A percentile compares a stretch with the other conserved stretches of the same genome.
These are phyloP conservation scores for Thecaphora thlaspeos DNA, from an alignment of 1,284 basidiomycete genomes.

Conservation along the genomic window DNA sequence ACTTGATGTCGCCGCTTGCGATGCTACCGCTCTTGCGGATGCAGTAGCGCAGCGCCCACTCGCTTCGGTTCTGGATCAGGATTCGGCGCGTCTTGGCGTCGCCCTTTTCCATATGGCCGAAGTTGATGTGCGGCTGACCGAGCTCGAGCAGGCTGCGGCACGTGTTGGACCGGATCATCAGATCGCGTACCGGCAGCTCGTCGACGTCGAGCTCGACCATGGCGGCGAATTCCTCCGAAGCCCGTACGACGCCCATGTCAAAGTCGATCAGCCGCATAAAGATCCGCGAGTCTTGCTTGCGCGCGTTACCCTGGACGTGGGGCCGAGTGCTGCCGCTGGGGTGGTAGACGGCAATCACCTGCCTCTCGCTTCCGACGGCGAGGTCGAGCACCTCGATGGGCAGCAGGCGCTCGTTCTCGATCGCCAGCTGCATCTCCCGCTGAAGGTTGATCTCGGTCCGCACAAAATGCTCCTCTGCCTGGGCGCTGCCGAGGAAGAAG, in stretches of 20 bases:
- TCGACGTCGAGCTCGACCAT: conserved; percentile 51
- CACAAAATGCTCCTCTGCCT: conserved; percentile 62
- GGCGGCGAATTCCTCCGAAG: conserved; percentile 41
- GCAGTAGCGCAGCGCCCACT: conserved; percentile 60
- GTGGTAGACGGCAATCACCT: conserved; percentile 61
- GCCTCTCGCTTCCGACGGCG: conserved; percentile 53
- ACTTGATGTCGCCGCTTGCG: conserved; percentile 62
- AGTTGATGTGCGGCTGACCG: conserved; percentile 63
- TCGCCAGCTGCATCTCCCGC: conserved; percentile 59
- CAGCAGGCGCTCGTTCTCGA: conserved; percentile 58
- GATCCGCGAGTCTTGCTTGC: conserved; percentile 62
- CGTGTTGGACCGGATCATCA: conserved; percentile 61
- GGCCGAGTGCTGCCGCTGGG: conserved; percentile 61
- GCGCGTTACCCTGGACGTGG: conserved; percentile 59
- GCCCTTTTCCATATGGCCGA: conserved; percentile 62
- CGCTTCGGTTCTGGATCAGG: conserved; percentile 61
- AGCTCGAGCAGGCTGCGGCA: conserved; percentile 61
- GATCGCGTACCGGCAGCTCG: conserved; percentile 62
- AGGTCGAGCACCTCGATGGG: conserved; percentile 58
- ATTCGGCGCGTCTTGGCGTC: conserved; percentile 61
- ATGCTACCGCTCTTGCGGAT: conserved; percentile 63
- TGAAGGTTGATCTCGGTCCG: conserved; percentile 59
- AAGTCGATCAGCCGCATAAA: conserved; percentile 61
- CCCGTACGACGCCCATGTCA: conserved; percentile 51
- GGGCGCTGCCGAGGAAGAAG: conserved; percentile 58